Evolutionary conservation across 495 filamentous ascomycete species (phyloP).

Genomic region (Pseudevernia furfuracea): DNA sequence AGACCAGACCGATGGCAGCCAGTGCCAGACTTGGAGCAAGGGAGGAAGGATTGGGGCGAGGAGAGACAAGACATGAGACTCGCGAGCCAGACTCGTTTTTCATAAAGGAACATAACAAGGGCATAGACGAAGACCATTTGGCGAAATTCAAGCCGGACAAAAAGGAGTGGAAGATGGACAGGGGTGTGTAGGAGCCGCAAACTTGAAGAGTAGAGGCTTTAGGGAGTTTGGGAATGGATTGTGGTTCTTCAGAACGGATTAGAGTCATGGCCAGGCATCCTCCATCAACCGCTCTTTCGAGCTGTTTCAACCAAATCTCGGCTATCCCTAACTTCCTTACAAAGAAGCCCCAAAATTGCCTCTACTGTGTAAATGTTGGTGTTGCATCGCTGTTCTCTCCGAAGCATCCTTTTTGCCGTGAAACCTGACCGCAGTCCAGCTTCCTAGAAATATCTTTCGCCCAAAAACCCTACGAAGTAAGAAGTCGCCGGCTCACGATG

Average conservation of each 20-base stretch:
- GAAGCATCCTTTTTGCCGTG: not conserved
- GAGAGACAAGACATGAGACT: not conserved
- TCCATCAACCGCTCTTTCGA: not conserved
- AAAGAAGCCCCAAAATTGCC: not conserved
- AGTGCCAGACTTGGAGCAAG: not conserved
- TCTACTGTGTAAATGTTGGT: not conserved
- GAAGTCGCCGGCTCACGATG: not conserved
- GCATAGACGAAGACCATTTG: slow-evolving; percentile 6
- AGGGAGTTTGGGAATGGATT: not conserved
- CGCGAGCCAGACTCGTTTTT: slow-evolving; percentile 8
- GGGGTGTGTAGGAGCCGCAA: not conserved
- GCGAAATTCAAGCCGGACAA: slow-evolving; percentile 2
- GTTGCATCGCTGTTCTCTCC: not conserved
- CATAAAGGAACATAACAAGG: slow-evolving; percentile 2
- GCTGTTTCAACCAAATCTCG: not conserved
- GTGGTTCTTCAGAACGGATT: not conserved
- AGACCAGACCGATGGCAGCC: not conserved
- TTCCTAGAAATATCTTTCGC: not conserved
- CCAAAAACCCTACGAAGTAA: not conserved
- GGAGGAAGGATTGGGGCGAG: not conserved
- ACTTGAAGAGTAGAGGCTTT: not conserved
- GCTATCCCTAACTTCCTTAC: not conserved
- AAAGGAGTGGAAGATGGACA: slow-evolving; percentile 3
- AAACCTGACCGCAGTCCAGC: not conserved
- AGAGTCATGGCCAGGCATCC: not conserved